Percentiles rank a stretch among this genome's conserved stretches.
Evolutionary conservation across 352 stramenopile species (phyloP).

Genomic region (Phytophthora fragariae): DNA sequence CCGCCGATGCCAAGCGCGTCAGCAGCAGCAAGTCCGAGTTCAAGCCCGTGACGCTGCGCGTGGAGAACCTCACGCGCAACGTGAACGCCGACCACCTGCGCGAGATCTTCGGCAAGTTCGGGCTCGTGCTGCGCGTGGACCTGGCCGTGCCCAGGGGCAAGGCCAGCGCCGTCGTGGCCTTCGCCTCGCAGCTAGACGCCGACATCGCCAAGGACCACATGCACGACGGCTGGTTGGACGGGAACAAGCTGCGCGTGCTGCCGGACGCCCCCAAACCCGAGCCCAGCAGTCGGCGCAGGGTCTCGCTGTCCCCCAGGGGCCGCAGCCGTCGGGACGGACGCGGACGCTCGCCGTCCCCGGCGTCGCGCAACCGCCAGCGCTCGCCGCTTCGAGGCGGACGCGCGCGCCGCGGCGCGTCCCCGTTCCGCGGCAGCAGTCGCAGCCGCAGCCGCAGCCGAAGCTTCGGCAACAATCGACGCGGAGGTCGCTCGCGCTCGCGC

Average conservation of each 20-base stretch:
- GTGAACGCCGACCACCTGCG: conserved; percentile 82
- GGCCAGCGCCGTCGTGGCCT: conserved; percentile 64
- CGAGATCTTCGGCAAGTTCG: conserved; percentile 92
- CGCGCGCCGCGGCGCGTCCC: conserved; percentile 44
- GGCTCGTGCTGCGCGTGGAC: conserved; percentile 61
- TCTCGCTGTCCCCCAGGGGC: conserved; percentile 36
- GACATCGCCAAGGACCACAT: conserved; percentile 75
- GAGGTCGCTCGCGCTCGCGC: conserved; percentile 38
- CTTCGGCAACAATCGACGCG: conserved; percentile 34
- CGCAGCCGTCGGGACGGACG: conserved; percentile 26
- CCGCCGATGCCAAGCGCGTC: conserved; percentile 9
- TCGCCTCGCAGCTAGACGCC: conserved; percentile 59
- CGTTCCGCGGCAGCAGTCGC: conserved; percentile 58
- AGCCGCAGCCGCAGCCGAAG: conserved; percentile 57
- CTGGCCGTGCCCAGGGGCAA: conserved; percentile 50
- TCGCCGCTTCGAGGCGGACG: conserved; percentile 25
- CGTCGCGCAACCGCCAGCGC: conserved; percentile 25
- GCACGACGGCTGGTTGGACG: conserved; percentile 88
- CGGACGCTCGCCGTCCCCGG: conserved; percentile 30
- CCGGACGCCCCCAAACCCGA: conserved; percentile 21
- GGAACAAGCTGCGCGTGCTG: conserved; percentile 75
- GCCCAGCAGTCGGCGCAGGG: conserved; percentile 5
- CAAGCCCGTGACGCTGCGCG: conserved; percentile 55
- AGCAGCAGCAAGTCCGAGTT: conserved; percentile 16
- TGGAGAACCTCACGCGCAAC: conserved; percentile 89